Conservation (phyloP, 1,139 yeast species). For the Magnusiomyces sp. region DNA sequence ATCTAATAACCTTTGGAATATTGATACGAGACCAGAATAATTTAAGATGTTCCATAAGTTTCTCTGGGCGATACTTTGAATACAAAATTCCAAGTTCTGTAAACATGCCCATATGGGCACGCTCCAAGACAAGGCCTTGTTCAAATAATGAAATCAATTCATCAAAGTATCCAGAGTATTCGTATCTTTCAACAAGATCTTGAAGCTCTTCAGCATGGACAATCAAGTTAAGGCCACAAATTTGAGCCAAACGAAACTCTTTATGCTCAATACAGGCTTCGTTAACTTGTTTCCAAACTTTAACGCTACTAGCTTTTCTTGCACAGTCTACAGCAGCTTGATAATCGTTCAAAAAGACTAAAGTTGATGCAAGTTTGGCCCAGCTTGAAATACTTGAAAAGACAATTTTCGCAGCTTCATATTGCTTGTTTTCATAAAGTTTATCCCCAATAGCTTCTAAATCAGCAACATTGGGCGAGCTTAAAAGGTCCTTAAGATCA, state of each 20-base stretch:
- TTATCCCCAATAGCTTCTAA: constrained; percentile 88
- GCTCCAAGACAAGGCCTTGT: constrained; percentile 91
- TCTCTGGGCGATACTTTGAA: constrained; percentile 82
- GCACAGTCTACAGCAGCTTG: constrained; percentile 99
- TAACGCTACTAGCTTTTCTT: constrained; percentile 89
- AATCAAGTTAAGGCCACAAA: constrained; percentile 94
- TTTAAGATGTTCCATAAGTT: constrained; percentile 93
- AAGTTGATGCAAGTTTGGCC: constrained; percentile 90
- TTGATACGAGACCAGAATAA: constrained; percentile 97
- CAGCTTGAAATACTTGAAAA: constrained; percentile 84
- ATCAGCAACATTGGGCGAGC: constrained; percentile 88
- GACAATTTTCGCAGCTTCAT: constrained; percentile 86
- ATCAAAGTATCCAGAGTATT: constrained; percentile 81
- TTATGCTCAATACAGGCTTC: constrained; percentile 92
- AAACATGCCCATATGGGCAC: constrained; percentile 99
- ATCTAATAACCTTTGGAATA: constrained; percentile 93
- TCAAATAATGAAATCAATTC: constrained; percentile 89
- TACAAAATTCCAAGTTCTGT: constrained; percentile 90
- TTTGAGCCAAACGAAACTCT: constrained; percentile 95
- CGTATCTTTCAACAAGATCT: constrained; percentile 80
- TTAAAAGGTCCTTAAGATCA: constrained; percentile 79
- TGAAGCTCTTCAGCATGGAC: constrained; percentile 96
- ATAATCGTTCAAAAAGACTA: constrained; percentile 84
- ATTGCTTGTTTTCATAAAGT: constrained; percentile 71
- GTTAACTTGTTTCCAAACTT: constrained; percentile 96